These are phyloP conservation scores for Kurtzmaniella quercitrusa DNA, from an alignment of 1,139 yeast genomes.

Conservation along the genomic window DNA sequence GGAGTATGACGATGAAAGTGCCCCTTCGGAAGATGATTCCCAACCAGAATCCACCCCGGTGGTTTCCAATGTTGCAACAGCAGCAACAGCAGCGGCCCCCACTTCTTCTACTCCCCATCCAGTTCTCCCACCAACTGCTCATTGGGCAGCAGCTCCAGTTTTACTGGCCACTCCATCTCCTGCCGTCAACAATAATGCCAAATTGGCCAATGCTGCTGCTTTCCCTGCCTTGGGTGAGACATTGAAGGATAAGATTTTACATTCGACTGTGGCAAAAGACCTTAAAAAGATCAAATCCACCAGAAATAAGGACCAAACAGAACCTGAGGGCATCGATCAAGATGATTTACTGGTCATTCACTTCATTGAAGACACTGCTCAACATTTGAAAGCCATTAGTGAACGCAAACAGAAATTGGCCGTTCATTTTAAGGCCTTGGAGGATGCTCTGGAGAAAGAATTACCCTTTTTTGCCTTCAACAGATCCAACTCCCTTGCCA, in stretches of 20 bases:
- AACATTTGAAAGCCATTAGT: conserved; percentile 27
- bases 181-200: conserved; percentile 30
- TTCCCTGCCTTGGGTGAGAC: conserved; percentile 75
- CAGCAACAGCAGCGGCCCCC: conserved; percentile 17
- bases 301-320: conserved; percentile 8
- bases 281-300: conserved; percentile 22
- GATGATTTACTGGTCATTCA: conserved; percentile 35
- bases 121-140: conserved; percentile 54
- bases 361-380: conserved; percentile 35
- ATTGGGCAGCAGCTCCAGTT: conserved; percentile 44
- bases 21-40: conserved; percentile 13
- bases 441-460: conserved; percentile 11
- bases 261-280: conserved; percentile 19
- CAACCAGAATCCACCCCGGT: conserved; percentile 11
- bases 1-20: conserved; percentile 16
- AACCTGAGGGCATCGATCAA: conserved; percentile 38
- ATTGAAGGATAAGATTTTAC: conserved; percentile 34
- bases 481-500: conserved; percentile 14
- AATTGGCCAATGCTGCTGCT: conserved; percentile 51
- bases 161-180: conserved; percentile 28
- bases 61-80: no score
- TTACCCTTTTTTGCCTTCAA: conserved; percentile 42
- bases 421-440: conserved; percentile 26
- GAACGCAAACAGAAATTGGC: conserved; percentile 29
- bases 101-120: conserved; percentile 19